Conservation (phyloP, 371 early-diverging fungal genomes). For the Chytridium lagenaria region DNA sequence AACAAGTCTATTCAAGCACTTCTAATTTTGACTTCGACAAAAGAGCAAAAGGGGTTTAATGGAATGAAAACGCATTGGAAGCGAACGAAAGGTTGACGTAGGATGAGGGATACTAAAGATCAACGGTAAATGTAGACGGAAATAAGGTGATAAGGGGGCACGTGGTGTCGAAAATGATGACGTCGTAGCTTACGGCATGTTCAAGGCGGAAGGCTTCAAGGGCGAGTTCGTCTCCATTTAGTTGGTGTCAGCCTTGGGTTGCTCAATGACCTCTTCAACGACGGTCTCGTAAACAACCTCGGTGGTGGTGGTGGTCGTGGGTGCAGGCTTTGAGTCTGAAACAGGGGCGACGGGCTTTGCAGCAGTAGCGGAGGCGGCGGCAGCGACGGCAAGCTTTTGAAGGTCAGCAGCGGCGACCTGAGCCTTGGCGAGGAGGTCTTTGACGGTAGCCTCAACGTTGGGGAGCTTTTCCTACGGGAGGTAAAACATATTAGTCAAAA, state of each 20-base stretch:
- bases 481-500: neutral
- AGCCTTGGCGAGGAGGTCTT: constrained; percentile 22
- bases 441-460: constrained; percentile 23
- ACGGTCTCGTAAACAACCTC: no score
- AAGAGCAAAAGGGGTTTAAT: no score
- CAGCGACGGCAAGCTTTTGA: neutral
- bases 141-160: neutral
- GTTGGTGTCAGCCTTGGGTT: constrained; percentile 23
- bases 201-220: neutral
- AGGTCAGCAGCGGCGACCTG: neutral
- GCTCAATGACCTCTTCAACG: constrained; percentile 18
- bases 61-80: no score
- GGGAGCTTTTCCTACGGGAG: constrained; percentile 12
- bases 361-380: neutral
- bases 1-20: no score
- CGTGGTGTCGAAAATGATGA: neutral
- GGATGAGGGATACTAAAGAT: neutral
- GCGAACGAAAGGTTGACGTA: neutral
- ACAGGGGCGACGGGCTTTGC: neutral
- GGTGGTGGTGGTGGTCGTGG: neutral
- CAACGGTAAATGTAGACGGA: neutral
- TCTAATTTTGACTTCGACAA: no score
- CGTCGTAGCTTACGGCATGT: neutral
- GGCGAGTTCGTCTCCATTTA: neutral
- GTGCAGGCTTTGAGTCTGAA: neutral